Evolutionary conservation across 2,329 filamentous ascomycete genomes (phyloP), one percentile per base, ranked within the genome.

Genomic region (Talaromyces atroroseus): DNA sequence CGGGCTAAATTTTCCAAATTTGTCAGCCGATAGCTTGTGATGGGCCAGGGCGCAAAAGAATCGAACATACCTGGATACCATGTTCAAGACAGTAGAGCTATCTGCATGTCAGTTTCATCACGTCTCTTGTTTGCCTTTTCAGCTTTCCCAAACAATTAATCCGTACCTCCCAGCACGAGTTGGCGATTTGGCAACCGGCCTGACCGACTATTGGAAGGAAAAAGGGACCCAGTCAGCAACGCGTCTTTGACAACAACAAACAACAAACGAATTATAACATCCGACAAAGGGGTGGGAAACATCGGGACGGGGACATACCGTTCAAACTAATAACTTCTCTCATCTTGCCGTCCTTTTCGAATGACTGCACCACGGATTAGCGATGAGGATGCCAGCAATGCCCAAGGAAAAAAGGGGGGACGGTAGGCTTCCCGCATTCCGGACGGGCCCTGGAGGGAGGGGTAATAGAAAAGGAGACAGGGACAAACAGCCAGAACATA

Each of bases 1-100:
- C 94, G 68, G 94, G 92, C 92, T 99, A 74, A 62, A 34, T 26
- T 26, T 29, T 24, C 7, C 34, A 14, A 48, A 60, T 61, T 58
- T 60, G 59, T 60, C 60, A 60, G 53, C 58, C 60, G 40, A 46
- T 38, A 52, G 53, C 26, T 23, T 29, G 23, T 11, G 34, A 26
- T 18, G 58, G 61, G 11, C 18, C 18, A n/a, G 24, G 18, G 18
- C 18, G n/a, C n/a, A 21, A 10, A 29, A n/a, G 11, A 20, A 26
- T 21, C 49, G n/a, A 23, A 45, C 86, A 65, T 86, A 96, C 92
- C 88, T 96, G 89, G 70, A 99, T 99, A 72, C 94, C 94, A 79
- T 99, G 94, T 85, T 99, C 94, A 72, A 99, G 90, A 81, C 94
- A 99, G 86, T 99, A 99, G 63, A 99, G 90, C 94, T 99, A 62